Base-by-base conservation (phyloP, 2,329 filamentous ascomycete genomes). In the Paradendryphiella salina region DNA sequence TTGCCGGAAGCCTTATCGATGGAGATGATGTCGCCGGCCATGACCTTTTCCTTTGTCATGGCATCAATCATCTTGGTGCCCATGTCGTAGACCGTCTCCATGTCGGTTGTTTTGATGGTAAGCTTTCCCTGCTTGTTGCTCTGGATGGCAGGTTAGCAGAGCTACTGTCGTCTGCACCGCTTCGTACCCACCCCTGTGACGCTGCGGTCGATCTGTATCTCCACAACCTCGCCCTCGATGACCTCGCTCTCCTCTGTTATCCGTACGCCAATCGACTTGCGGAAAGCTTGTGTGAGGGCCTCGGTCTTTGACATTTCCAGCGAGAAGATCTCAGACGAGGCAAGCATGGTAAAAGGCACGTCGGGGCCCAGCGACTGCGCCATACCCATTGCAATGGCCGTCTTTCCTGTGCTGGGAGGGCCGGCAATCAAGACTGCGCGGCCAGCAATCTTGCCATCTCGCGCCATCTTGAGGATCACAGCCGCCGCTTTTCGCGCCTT, bases 11-110 rank as follows among this genome's bases (percentile, higher is more conserved):
- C 92, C 79, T 99, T 99, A 80, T 99, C 94, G 65, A 99, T 97
- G 50, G 90, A 96, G 67, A 99, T 95, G 62, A 99, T 94, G 73
- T 99, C 94, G 65, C 94, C 94, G 4, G 94, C 94, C 87, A 97
- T 96, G 60, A 99, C 90, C 67, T 95, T 93, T 79, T 99, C 94
- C 77, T 97, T 97, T 62, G 92, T 96, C 91, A 99, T 96, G 60
- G 91, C 91, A 72, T 99, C 94, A 62, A 99, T 99, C 94, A 99
- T 97, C 78, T 97, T 97, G 62, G 89, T 93, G 60, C 94, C 94
- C 92, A 99, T 96, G 69, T 99, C 94, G 78, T 97, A 99, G 61
- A 99, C 89, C 10, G 94, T 96, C 77, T 99, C 94, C 94, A 99
- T 99, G 74, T 99, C 94, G 51, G 93, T 97, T 9, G 94, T 99